Conservation (phyloP, 2,329 filamentous ascomycete species). For the Helotiales sp. region DNA sequence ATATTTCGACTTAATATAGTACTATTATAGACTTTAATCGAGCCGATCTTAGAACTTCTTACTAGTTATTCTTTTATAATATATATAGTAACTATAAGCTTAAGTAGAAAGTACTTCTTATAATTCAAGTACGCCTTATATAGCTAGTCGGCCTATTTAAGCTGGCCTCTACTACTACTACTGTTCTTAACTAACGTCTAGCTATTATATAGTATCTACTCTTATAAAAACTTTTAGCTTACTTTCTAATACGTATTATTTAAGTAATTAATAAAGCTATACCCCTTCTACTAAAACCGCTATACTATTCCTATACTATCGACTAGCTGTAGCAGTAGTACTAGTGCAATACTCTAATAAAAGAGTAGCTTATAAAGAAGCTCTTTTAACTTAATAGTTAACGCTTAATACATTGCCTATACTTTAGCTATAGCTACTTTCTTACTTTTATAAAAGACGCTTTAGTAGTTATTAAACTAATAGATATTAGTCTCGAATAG, state of each 20-base stretch:
- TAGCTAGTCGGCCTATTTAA: not conserved
- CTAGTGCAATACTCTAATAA: not conserved
- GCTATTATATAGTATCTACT: not conserved
- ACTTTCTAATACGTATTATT: not conserved
- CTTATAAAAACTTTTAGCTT: not conserved
- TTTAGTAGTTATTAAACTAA: not conserved
- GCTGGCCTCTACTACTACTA: not conserved
- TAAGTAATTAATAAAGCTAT: slow-evolving; percentile 9
- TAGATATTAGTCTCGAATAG: slow-evolving; percentile 8
- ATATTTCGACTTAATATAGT: slow-evolving; percentile 12
- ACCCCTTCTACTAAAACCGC: slow-evolving; percentile 5
- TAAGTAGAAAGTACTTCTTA: slow-evolving; percentile 5
- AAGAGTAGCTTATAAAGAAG: not conserved
- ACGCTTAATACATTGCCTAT: not conserved
- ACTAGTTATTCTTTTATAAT: slow-evolving; percentile 3
- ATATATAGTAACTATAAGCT: slow-evolving; percentile 7
- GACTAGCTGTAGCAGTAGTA: not conserved
- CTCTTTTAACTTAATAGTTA: not conserved
- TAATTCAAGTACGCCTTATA: slow-evolving; percentile 3
- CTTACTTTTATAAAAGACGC: not conserved
- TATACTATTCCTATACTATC: slow-evolving; percentile 2
- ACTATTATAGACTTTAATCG: slow-evolving; percentile 15
- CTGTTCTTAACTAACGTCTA: not conserved
- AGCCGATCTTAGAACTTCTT: slow-evolving; percentile 3
- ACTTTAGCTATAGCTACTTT: not conserved